Conservation (phyloP, 805 yeast genomes). For the Priceomyces fermenticarens region DNA sequence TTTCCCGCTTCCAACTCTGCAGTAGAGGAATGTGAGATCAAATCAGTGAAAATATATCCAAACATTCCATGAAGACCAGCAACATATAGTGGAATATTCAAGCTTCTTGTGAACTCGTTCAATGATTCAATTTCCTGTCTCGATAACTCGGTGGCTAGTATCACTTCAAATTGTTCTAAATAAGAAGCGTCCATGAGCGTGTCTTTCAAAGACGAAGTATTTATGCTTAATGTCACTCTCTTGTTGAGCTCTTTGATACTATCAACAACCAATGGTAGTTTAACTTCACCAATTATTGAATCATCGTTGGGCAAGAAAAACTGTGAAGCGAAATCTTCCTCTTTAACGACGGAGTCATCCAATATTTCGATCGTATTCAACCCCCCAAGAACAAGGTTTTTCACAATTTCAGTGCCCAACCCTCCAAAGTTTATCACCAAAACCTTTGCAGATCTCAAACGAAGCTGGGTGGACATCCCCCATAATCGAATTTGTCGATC, state of each 20-base stretch:
- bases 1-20: conserved; percentile 51
- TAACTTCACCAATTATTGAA: conserved; percentile 51
- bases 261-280: conserved; percentile 52
- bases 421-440: conserved; percentile 72
- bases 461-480: conserved; percentile 90
- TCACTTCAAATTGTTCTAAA: conserved; percentile 58
- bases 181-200: conserved; percentile 27
- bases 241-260: conserved; percentile 75
- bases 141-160: conserved; percentile 69
- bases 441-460: conserved; percentile 69
- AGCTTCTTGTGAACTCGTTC: conserved; percentile 54
- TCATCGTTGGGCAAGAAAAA: conserved; percentile 62
- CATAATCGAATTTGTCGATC: conserved; percentile 94
- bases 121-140: conserved; percentile 41
- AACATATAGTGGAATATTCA: conserved; percentile 63
- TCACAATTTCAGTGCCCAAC: conserved; percentile 76
- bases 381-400: conserved; percentile 86
- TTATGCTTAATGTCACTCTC: conserved; percentile 59
- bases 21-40: conserved; percentile 58
- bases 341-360: conserved; percentile 54
- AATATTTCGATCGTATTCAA: conserved; percentile 71
- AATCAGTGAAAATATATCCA: conserved; percentile 79
- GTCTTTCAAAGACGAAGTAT: conserved; percentile 23
- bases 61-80: conserved; percentile 74
- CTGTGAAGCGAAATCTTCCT: conserved; percentile 68